Evolutionary conservation across 2,329 filamentous ascomycete species (phyloP), one percentile per base, ranked within the genome.

Genomic region (Ceratocystiopsis brevicomis): DNA sequence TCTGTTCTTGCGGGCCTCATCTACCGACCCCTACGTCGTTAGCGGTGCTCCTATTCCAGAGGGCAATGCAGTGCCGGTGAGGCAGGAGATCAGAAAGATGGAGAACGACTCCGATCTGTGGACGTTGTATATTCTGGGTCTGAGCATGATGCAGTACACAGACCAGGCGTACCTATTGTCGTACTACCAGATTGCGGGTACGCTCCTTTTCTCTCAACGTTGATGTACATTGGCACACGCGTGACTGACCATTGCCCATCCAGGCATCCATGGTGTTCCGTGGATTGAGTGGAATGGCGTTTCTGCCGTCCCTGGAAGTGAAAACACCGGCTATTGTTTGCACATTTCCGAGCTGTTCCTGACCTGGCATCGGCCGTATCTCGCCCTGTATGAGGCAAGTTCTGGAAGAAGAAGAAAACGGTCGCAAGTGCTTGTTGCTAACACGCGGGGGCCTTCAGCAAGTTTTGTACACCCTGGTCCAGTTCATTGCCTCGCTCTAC

Each of bases 341-440:
- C 85, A 93, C 59, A 19, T 62, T 19, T 81, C 80, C 1, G 73
- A 78, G 37, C 62, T 90, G 15, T 90, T 93, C 56, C 73, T 79
- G 36, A 70, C 77, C 36, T 92, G 85, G 85, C 85, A 93, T 64
- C 73, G 85, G 41, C 81, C 83, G 1, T 92, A 88, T 57, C 64
- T 90, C 46, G 69, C 66, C 30, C 57, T 75, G 41, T 72, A 71
- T 45, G 71, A 76, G 63, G 71, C 70, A 54, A 43, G 54, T 17
- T 21, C 11, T 11, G 6, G 10, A 19, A 1, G 3, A 30, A 30
- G 2, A 30, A 30, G 8, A 10, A 4, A 11, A 30, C 25, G 8
- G 25, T 9, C 2, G 25, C 10, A 30, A 10, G 10, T 8, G 10
- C 10, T 30, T 8, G 10, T 30, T 30, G 25, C 25, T 30, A 9